phyloP scores from a whole-genome alignment of 2,329 filamentous ascomycete genomes.

The Pseudocercospora fuligena region DNA sequence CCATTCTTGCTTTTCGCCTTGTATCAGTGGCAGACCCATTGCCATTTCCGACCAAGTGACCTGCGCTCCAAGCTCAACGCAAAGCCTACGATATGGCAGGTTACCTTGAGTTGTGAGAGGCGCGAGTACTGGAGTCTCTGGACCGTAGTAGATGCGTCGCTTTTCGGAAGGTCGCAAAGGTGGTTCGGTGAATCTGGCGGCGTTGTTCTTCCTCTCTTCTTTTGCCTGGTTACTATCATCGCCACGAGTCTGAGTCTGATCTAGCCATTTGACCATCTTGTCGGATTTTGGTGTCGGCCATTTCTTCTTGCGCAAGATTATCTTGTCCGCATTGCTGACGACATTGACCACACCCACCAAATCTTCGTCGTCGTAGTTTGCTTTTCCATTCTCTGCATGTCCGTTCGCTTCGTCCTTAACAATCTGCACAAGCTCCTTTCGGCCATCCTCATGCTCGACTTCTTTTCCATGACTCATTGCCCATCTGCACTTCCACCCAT shows the following conservation, averaged over 20 bases:
- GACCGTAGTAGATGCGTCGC: constrained; percentile 87
- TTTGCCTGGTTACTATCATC: constrained; percentile 31
- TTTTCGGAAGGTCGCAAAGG: constrained; percentile 93
- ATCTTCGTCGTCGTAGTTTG: constrained; percentile 45
- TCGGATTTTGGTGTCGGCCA: constrained; percentile 74
- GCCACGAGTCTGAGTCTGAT: constrained; percentile 58
- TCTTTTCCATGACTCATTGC: constrained; percentile 86
- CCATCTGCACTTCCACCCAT: constrained; percentile 95
- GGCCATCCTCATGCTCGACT: constrained; percentile 75
- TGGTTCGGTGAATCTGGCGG: constrained; percentile 81
- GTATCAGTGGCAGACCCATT: constrained; percentile 84
- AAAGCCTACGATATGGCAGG: constrained; percentile 88
- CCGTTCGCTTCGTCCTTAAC: constrained; percentile 51
- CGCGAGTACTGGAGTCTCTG: constrained; percentile 90
- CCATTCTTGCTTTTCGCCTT: constrained; percentile 92
- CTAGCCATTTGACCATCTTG: constrained; percentile 76
- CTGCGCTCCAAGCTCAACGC: constrained; percentile 85
- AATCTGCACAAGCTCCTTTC: constrained; percentile 77
- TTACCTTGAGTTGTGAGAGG: constrained; percentile 97
- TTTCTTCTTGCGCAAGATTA: constrained; percentile 74
- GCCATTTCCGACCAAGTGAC: constrained; percentile 99
- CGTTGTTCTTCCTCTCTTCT: constrained; percentile 65
- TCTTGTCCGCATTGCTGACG: constrained; percentile 71
- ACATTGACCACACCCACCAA: constrained; percentile 74
- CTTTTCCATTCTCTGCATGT: constrained; percentile 5